Evolutionary conservation across 1,284 basidiomycete genomes (phyloP).

Genomic region (Cryptococcus amylolentus): DNA sequence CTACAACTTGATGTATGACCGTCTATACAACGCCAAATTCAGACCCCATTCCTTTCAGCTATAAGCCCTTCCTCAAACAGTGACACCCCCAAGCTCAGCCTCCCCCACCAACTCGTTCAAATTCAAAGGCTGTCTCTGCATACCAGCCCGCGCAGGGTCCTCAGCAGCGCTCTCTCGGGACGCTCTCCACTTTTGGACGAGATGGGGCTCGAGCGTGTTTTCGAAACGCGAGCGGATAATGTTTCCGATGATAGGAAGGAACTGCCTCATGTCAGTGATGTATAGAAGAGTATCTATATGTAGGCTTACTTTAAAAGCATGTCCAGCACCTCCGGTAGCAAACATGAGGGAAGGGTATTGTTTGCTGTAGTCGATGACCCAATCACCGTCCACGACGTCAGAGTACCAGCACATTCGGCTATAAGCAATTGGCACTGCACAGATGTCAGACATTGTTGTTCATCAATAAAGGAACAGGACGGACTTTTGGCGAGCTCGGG

Average conservation of each 20-base stretch:
- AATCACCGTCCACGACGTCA: slow-evolving; percentile 60
- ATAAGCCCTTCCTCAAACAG: background rate
- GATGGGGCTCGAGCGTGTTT: slow-evolving; percentile 56
- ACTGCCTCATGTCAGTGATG: slow-evolving; percentile 4
- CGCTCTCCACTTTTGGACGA: slow-evolving; percentile 53
- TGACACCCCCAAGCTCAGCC: slow-evolving; percentile 3
- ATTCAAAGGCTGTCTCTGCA: slow-evolving; percentile 12
- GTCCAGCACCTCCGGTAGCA: slow-evolving; percentile 74
- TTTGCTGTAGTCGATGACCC: slow-evolving; percentile 69
- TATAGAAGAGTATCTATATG: no score
- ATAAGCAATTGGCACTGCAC: slow-evolving; percentile 56
- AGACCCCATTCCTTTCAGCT: no score
- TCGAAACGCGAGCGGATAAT: slow-evolving; percentile 66
- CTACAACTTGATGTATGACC: no score
- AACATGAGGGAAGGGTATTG: slow-evolving; percentile 60
- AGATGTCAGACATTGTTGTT: background rate
- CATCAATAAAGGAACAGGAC: background rate
- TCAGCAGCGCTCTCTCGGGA: background rate
- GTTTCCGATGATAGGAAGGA: slow-evolving; percentile 67
- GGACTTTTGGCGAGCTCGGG: slow-evolving; percentile 63
- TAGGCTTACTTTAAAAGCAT: slow-evolving; percentile 67
- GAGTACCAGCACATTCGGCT: slow-evolving; percentile 79
- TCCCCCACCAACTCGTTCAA: slow-evolving; percentile 8
- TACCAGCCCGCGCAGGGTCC: slow-evolving; percentile 13
- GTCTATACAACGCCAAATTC: no score